These are phyloP conservation scores for Wallacemonas sp. DNA, from an alignment of 208 protist species.

Conservation along the genomic window DNA sequence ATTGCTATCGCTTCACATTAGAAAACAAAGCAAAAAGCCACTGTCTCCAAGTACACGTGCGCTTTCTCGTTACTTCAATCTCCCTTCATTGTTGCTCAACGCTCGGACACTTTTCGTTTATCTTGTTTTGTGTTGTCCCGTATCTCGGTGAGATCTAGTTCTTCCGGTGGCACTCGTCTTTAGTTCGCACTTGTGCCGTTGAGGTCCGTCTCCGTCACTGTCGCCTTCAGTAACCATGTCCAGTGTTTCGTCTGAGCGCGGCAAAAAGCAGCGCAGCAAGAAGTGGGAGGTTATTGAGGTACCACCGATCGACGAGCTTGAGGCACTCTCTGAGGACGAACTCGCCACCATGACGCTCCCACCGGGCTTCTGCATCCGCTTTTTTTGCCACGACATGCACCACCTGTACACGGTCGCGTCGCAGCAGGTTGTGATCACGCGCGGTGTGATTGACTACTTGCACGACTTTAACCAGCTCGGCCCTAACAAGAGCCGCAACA, in stretches of 20 bases:
- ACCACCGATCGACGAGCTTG: conserved; percentile 58
- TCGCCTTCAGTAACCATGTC: conserved; percentile 14
- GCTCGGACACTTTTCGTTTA: too few relatives aligned
- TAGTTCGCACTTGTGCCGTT: too few relatives aligned
- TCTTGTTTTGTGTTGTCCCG: too few relatives aligned
- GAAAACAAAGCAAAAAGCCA: too few relatives aligned
- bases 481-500: conserved; percentile 77
- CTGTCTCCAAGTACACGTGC: too few relatives aligned
- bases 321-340: conserved; percentile 38
- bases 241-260: conserved; percentile 4
- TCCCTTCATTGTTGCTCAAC: too few relatives aligned
- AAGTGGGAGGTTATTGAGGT: conserved; percentile 68
- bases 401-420: conserved; percentile 71
- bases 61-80: too few relatives aligned
- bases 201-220: neutral
- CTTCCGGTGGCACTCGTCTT: too few relatives aligned
- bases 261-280: conserved; percentile 48
- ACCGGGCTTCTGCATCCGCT: conserved; percentile 68
- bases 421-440: conserved; percentile 52
- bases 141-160: too few relatives aligned
- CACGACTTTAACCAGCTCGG: conserved; percentile 80
- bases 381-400: conserved; percentile 76
- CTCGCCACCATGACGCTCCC: conserved; percentile 39
- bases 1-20: too few relatives aligned
- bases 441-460: conserved; percentile 75